Percentiles rank a stretch among this genome's conserved stretches.
Conservation (phyloP, 169 alveolate species). For the Condylostoma magnum region DNA sequence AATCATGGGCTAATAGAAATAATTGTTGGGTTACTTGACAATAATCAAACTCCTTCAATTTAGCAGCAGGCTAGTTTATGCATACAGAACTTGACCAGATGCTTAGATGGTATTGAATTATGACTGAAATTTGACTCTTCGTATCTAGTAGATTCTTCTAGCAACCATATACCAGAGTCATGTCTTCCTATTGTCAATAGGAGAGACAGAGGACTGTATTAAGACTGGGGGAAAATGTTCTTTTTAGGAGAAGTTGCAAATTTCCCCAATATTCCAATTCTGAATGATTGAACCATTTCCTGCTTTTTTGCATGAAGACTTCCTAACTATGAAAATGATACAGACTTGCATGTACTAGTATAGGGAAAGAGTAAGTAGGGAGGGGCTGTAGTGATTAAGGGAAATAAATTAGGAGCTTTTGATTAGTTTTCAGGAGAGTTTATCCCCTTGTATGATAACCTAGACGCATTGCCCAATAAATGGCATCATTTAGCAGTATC, state of each 20-base stretch:
- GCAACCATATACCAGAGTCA: not conserved
- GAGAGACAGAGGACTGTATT: not conserved
- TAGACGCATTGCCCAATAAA: not conserved
- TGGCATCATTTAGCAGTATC: slow-evolving; percentile 19
- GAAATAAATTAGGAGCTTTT: not conserved
- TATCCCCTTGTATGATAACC: not conserved
- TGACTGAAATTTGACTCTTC: slow-evolving; percentile 27
- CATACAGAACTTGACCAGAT: not conserved
- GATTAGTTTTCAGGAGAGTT: slow-evolving; percentile 2
- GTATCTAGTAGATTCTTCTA: slow-evolving; percentile 19
- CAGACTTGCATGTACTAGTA: not conserved
- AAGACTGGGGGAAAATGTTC: slow-evolving; percentile 23
- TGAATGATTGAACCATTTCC: not conserved
- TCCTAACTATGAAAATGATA: not conserved
- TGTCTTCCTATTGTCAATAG: not conserved
- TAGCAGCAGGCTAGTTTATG: not conserved
- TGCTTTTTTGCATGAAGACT: not conserved
- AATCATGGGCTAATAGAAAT: not conserved
- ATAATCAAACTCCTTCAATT: not conserved
- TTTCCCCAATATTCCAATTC: not conserved
- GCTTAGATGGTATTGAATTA: not conserved
- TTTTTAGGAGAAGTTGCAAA: not conserved
- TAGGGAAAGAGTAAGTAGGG: slow-evolving; percentile 14
- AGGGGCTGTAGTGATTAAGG: not conserved
- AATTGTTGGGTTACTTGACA: not conserved